Percentiles rank a stretch among this genome's conserved stretches.
Evolutionary conservation across 306 rosid genomes (phyloP).

Genomic region (Vigna trinervia): DNA sequence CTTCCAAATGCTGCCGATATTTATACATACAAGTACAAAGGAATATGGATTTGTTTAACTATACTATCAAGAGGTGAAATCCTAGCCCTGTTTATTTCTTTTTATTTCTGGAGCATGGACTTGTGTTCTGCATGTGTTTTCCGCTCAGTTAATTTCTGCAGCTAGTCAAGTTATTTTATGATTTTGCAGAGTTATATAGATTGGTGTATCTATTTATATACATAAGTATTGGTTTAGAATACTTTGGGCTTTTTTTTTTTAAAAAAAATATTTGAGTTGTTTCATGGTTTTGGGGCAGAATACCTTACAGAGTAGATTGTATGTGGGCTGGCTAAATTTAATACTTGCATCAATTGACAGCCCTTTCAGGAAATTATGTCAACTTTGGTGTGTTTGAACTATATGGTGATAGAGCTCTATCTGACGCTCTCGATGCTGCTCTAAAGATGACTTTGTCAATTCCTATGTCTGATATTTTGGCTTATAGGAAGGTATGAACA

Average conservation of each 20-base stretch:
- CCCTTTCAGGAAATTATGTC: constrained; percentile 96
- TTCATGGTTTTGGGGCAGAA: neutral
- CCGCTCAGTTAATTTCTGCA: neutral
- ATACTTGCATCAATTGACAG: constrained; percentile 55
- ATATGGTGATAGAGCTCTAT: constrained; percentile 94
- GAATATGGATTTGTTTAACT: constrained; percentile 92
- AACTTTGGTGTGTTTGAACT: constrained; percentile 98
- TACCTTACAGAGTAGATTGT: constrained; percentile 1
- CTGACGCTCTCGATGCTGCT: constrained; percentile 89
- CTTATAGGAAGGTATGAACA: constrained; percentile 81
- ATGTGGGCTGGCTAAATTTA: constrained; percentile 31
- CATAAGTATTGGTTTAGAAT: neutral
- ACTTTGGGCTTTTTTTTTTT: neutral
- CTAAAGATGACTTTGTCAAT: constrained; percentile 91
- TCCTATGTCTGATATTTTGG: constrained; percentile 94
- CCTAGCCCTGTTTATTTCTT: constrained; percentile 36
- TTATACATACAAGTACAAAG: constrained; percentile 92
- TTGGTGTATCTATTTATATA: neutral
- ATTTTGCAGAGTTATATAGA: neutral
- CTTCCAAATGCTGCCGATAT: constrained; percentile 89
- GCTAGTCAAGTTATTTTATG: neutral
- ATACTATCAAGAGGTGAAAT: constrained; percentile 83
- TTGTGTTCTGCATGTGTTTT: constrained; percentile 20
- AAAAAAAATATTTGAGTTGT: neutral
- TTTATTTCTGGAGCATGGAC: constrained; percentile 28